phyloP scores from a whole-genome alignment of 345 rosid species.

The Eucalyptus victrix region DNA sequence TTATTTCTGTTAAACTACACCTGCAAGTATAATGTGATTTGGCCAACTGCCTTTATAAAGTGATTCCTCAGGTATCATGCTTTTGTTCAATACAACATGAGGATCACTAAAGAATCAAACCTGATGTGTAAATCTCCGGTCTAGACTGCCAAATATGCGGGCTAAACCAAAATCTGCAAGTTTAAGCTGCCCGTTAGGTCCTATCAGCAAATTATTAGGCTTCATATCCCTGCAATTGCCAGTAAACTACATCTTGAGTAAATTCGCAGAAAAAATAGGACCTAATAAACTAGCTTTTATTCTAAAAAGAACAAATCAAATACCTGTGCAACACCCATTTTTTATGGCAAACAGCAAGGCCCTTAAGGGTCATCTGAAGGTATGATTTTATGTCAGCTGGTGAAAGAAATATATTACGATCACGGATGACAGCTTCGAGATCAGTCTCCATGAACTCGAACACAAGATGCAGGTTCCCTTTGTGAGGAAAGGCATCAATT shows the following conservation, averaged over 20 bases:
- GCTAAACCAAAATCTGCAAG: conserved; percentile 97
- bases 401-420: conserved; percentile 75
- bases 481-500: conserved; percentile 90
- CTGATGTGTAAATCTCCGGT: conserved; percentile 85
- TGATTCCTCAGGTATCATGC: neutral
- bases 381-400: conserved; percentile 92
- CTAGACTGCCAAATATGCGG: conserved; percentile 88
- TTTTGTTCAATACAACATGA: neutral
- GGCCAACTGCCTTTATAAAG: neutral
- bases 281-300: neutral
- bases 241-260: neutral
- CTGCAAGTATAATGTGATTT: neutral
- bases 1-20: neutral
- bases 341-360: conserved; percentile 77
- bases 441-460: conserved; percentile 98
- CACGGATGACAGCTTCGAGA: conserved; percentile 95
- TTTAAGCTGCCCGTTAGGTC: conserved; percentile 72
- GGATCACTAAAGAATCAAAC: conserved; percentile 13
- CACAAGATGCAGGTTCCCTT: conserved; percentile 92
- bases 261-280: neutral
- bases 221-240: conserved; percentile 78
- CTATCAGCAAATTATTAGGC: conserved; percentile 92
- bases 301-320: neutral
- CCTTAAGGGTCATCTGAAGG: conserved; percentile 84
- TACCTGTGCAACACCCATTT: conserved; percentile 98